These are phyloP conservation scores for Talaromyces rugulosus DNA, from an alignment of 2,329 filamentous ascomycete species.

Conservation along the genomic window DNA sequence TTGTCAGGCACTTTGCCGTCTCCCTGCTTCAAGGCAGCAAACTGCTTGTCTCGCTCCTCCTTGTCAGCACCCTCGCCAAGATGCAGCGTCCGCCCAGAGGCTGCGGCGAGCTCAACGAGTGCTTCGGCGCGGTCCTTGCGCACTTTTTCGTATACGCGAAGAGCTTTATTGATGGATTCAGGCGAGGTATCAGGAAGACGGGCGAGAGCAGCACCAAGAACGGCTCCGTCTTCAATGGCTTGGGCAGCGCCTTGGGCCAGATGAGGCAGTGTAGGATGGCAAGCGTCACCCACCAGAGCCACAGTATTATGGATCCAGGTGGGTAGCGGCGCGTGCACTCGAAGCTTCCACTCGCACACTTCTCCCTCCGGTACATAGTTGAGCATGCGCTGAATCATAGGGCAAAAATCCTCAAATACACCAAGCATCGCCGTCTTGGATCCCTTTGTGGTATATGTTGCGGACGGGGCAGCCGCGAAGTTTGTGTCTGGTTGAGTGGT, in stretches of 20 bases:
- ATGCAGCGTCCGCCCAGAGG: conserved; percentile 52
- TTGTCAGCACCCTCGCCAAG: conserved; percentile 56
- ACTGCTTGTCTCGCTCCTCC: conserved; percentile 55
- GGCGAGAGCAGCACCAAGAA: conserved; percentile 41
- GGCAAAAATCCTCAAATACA: conserved; percentile 59
- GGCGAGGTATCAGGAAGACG: conserved; percentile 45
- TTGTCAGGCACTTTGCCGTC: conserved; percentile 55
- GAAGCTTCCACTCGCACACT: conserved; percentile 63
- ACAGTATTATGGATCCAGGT: conserved; percentile 55
- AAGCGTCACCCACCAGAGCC: conserved; percentile 43
- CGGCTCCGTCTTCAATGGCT: conserved; percentile 62
- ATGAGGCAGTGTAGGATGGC: conserved; percentile 64
- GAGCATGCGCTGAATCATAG: conserved; percentile 57
- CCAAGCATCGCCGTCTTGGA: conserved; percentile 58
- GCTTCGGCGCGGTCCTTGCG: conserved; percentile 55
- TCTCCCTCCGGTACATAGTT: conserved; percentile 60
- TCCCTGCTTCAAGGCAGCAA: conserved; percentile 48
- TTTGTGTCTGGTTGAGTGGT: conserved; percentile 59
- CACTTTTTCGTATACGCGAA: conserved; percentile 54
- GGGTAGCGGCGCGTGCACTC: conserved; percentile 58
- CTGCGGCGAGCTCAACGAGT: conserved; percentile 54
- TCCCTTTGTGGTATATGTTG: conserved; percentile 61
- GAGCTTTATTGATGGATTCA: conserved; percentile 48
- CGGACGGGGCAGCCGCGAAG: conserved; percentile 54
- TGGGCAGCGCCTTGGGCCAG: conserved; percentile 64